Evolutionary conservation across 768 basidiomycete genomes (phyloP), one percentile per base, ranked within the genome.

Genomic region (Boletus tomentosulus): DNA sequence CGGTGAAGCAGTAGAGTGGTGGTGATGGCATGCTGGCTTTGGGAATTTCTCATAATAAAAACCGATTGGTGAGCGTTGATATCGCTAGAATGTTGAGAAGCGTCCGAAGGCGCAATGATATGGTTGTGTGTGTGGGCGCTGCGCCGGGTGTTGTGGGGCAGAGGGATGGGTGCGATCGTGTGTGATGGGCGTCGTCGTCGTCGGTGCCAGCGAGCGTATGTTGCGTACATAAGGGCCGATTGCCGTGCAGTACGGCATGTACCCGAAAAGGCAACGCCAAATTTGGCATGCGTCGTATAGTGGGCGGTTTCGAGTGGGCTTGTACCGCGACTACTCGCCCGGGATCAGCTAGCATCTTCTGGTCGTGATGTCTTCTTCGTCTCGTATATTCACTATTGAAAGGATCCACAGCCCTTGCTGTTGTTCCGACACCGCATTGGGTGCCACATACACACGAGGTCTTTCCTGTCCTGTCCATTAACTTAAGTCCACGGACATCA

Each of bases 401-500:
- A 50, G 46, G 65, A 67, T 63, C 59, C 59, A 59, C 57, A 45
- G 31, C 48, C 45, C 51, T 54, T 48, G 55, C 25, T 43, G n/a
- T 51, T 60, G 58, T 57, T 71, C 67, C 64, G 68, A 61, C 62
- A 66, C 62, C 46, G 64, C 53, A 54, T 66, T 62, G 13, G 56
- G 68, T 69, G 64, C 59, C 57, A 70, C 70, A 70, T 70, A 65
- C 55, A 65, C 69, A 63, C 66, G 65, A 65, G 67, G 67, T 57
- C 57, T 60, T 69, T 71, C 70, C 68, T 61, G 59, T 67, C 66
- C 62, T 62, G 63, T 67, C 59, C 51, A 69, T 69, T 69, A 69
- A 71, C 71, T 70, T 70, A 70, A 70, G 60, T 70, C 69, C 69
- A 72, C 69, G 69, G 69, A 72, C 69, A 71, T 70, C 63, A 60